Evolutionary conservation across 768 basidiomycete genomes (phyloP).

Genomic region (Lepiota brunneoincarnata): DNA sequence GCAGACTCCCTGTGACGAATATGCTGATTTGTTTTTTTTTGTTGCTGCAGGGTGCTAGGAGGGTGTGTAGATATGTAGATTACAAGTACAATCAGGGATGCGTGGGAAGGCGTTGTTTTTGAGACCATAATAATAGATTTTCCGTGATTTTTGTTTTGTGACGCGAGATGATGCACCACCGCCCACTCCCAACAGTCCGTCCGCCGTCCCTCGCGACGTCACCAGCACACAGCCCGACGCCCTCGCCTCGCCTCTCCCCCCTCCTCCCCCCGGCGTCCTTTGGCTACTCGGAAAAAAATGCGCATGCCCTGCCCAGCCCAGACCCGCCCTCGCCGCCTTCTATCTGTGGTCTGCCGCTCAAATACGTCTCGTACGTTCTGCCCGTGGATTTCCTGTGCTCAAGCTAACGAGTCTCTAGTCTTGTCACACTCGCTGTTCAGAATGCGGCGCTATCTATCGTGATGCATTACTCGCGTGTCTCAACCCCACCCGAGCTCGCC

Average conservation of each 20-base stretch:
- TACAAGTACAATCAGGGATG: slow-evolving; percentile 1
- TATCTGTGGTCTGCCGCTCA: slow-evolving; percentile 69
- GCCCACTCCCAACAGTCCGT: slow-evolving; percentile 53
- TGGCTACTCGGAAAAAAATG: slow-evolving; percentile 37
- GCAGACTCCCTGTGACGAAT: background rate
- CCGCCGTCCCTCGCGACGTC: slow-evolving; percentile 43
- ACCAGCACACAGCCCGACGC: slow-evolving; percentile 24
- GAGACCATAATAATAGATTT: slow-evolving; percentile 9
- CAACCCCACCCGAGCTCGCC: slow-evolving; percentile 68
- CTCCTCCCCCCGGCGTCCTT: slow-evolving; percentile 48
- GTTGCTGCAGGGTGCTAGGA: background rate
- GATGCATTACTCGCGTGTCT: slow-evolving; percentile 98
- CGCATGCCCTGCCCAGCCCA: slow-evolving; percentile 26
- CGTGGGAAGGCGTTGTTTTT: slow-evolving; percentile 1
- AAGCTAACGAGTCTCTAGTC: slow-evolving; percentile 32
- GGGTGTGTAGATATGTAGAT: background rate
- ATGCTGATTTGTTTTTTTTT: background rate
- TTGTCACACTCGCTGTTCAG: slow-evolving; percentile 88
- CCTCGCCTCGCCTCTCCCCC: slow-evolving; percentile 46
- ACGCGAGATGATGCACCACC: slow-evolving; percentile 53
- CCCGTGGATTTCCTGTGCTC: background rate
- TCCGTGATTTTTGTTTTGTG: background rate
- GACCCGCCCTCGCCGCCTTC: slow-evolving; percentile 40
- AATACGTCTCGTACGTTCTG: slow-evolving; percentile 74
- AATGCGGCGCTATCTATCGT: slow-evolving; percentile 95